Percentiles rank a stretch among this genome's conserved stretches.
phyloP scores from a whole-genome alignment of 2,329 filamentous ascomycete genomes.

The Alternaria atra region DNA sequence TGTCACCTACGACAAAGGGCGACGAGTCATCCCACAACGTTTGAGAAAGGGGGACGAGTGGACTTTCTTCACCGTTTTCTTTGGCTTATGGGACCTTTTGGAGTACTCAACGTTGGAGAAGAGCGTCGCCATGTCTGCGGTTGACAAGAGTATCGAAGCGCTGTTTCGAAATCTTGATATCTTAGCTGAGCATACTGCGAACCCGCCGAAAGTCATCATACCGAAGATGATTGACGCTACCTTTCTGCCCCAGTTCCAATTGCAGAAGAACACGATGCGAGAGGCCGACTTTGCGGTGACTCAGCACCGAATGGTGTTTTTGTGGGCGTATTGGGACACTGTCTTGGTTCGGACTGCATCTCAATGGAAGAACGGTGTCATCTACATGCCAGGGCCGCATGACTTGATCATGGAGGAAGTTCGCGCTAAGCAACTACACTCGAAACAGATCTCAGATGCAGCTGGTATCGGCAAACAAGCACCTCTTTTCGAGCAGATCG shows the following conservation, averaged over 20 bases:
- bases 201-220: conserved; percentile 40
- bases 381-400: conserved; percentile 47
- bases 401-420: conserved; percentile 47
- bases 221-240: conserved; percentile 47
- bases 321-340: conserved; percentile 50
- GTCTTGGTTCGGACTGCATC: conserved; percentile 40
- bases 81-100: conserved; percentile 50
- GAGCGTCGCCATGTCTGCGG: conserved; percentile 38
- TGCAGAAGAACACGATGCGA: conserved; percentile 30
- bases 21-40: conserved; percentile 25
- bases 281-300: conserved; percentile 38
- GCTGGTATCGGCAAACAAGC: conserved; percentile 42
- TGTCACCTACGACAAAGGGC: conserved; percentile 36
- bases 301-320: conserved; percentile 46
- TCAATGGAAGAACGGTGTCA: conserved; percentile 41
- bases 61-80: conserved; percentile 50
- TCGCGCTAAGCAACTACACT: conserved; percentile 44
- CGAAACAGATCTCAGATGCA: conserved; percentile 44
- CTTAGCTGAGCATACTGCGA: conserved; percentile 37
- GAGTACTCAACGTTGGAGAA: conserved; percentile 43
- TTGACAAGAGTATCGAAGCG: conserved; percentile 44
- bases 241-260: conserved; percentile 47
- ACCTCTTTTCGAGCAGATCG: conserved; percentile 46
- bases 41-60: conserved; percentile 35
- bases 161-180: conserved; percentile 47